A percentile compares a stretch with the other conserved stretches of the same genome.
These are phyloP conservation scores for Xylariaceae sp. DNA, from an alignment of 2,329 filamentous ascomycete genomes.

Conservation along the genomic window DNA sequence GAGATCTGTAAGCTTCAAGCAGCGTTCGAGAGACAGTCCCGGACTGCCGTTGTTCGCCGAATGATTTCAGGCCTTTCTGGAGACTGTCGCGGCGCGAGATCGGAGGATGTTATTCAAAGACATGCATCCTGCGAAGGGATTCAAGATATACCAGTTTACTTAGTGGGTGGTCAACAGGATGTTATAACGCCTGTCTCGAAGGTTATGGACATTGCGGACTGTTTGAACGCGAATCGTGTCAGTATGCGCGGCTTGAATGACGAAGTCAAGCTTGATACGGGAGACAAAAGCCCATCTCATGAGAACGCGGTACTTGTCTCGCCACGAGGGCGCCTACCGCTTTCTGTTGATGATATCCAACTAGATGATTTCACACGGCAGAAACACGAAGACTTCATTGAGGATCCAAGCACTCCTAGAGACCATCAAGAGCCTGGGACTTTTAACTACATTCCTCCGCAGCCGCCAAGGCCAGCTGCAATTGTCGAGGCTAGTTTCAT, in stretches of 20 bases:
- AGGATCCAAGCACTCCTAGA: conserved; percentile 44
- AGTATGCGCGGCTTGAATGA: neutral
- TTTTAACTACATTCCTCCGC: conserved; percentile 40
- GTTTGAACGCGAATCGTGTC: too few species aligned
- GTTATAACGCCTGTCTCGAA: conserved; percentile 69
- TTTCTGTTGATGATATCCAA: conserved; percentile 36
- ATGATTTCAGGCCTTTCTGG: conserved; percentile 74
- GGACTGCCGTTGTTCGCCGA: conserved; percentile 75
- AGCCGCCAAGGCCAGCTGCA: conserved; percentile 45
- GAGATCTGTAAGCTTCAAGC: conserved; percentile 66
- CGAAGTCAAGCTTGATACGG: neutral
- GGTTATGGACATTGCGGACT: conserved; percentile 58
- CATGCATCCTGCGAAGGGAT: conserved; percentile 68
- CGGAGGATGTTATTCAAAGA: conserved; percentile 64
- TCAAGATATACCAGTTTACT: conserved; percentile 63
- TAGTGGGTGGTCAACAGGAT: conserved; percentile 76
- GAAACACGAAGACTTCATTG: conserved; percentile 27
- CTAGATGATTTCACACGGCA: conserved; percentile 36
- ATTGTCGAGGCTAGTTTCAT: conserved; percentile 67
- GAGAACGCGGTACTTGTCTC: conserved; percentile 45
- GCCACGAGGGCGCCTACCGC: conserved; percentile 31
- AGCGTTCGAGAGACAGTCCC: conserved; percentile 77
- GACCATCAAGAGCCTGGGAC: conserved; percentile 37
- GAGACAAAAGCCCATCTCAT: conserved; percentile 34
- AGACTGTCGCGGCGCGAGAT: conserved; percentile 47